Conservation (phyloP, 1,284 basidiomycete species). For the Cryptococcus floricola region DNA sequence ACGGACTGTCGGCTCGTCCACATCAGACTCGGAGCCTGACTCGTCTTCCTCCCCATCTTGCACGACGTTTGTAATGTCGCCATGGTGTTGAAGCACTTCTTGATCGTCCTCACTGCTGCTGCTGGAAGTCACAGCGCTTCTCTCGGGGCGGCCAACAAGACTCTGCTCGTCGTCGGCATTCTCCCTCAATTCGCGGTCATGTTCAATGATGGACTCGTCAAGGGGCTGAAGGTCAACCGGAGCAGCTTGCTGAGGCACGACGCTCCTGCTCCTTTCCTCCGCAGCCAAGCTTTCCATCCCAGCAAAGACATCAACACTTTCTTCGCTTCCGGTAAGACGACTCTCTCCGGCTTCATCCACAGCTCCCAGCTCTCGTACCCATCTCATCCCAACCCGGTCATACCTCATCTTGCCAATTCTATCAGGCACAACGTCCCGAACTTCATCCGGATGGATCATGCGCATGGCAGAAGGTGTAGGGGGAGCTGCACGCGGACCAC, state of each 20-base stretch:
- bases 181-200: background rate
- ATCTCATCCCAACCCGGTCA: constrained; percentile 72
- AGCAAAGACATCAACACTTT: constrained; percentile 77
- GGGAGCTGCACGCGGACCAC: constrained; percentile 56
- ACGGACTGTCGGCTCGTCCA: constrained; percentile 10
- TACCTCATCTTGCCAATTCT: constrained; percentile 81
- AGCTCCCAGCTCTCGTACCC: constrained; percentile 63
- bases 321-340: constrained; percentile 48
- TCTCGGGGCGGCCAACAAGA: background rate
- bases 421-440: constrained; percentile 61
- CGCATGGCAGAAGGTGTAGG: constrained; percentile 32
- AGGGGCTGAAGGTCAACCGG: background rate
- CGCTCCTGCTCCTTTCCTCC: background rate
- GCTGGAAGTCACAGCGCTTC: constrained; percentile 3
- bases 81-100: background rate
- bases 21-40: constrained; percentile 6
- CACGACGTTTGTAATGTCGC: background rate
- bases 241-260: background rate
- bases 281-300: constrained; percentile 70
- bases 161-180: constrained; percentile 4
- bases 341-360: constrained; percentile 41
- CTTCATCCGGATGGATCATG: constrained; percentile 69
- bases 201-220: background rate
- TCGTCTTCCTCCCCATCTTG: constrained; percentile 1
- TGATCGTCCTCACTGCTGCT: constrained; percentile 4